Evolutionary conservation across 106 monocot genomes (phyloP).

Genomic region (Hemerocallis citrina): DNA sequence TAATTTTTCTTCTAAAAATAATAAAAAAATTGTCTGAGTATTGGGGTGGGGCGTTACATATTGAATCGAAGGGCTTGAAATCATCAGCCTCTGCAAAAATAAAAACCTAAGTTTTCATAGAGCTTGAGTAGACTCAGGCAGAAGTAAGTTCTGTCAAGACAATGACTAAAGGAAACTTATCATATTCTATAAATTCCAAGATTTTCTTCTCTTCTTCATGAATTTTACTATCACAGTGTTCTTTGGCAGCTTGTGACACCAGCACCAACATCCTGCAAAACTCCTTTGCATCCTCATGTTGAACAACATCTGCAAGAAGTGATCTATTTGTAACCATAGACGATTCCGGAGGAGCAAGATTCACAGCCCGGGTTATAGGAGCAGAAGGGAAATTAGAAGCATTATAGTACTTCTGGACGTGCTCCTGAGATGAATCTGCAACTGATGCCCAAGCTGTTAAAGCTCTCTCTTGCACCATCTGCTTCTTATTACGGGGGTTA

Average conservation of each 20-base stretch:
- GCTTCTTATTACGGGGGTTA: conserved; percentile 93
- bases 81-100: no score
- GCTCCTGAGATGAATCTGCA: conserved; percentile 97
- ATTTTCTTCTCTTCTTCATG: no score
- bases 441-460: conserved; percentile 96
- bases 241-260: conserved; percentile 61
- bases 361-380: conserved; percentile 28
- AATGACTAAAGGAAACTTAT: no score
- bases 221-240: conserved; percentile 56
- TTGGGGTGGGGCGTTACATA: no score
- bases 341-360: conserved; percentile 24
- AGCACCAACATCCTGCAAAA: conserved; percentile 80
- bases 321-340: conserved; percentile 71
- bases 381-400: conserved; percentile 33
- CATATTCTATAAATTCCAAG: no score
- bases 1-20: no score
- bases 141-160: no score
- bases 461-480: conserved; percentile 94
- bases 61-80: no score
- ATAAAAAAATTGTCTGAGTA: no score
- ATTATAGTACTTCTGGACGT: no score
- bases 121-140: no score
- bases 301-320: conserved; percentile 77
- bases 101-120: no score
- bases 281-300: conserved; percentile 81